Conservation (phyloP, 169 alveolate species). For the Cryptosporidium baileyi region DNA sequence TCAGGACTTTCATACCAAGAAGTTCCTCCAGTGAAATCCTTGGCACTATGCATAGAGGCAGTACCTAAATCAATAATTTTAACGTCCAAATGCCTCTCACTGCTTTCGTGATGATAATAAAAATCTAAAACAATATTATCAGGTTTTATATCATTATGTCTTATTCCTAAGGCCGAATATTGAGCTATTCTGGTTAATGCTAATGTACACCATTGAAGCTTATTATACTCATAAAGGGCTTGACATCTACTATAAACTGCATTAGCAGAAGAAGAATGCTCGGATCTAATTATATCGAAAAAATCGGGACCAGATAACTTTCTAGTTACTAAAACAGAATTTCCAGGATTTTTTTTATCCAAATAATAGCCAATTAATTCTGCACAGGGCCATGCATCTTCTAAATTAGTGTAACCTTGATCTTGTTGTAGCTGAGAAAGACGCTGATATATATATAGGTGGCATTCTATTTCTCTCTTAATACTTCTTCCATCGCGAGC, state of each 20-base stretch:
- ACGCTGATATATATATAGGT: conserved; percentile 81
- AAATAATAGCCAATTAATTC: conserved; percentile 83
- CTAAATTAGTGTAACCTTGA: conserved; percentile 66
- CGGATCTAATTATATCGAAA: conserved; percentile 83
- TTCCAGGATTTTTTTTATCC: conserved; percentile 83
- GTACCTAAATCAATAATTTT: conserved; percentile 85
- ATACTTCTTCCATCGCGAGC: conserved; percentile 84
- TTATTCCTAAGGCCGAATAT: conserved; percentile 79
- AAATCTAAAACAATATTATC: conserved; percentile 85
- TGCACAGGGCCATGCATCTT: conserved; percentile 88
- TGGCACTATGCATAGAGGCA: conserved; percentile 85
- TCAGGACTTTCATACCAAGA: conserved; percentile 89
- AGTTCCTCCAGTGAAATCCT: conserved; percentile 87
- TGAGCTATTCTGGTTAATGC: conserved; percentile 85
- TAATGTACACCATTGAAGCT: conserved; percentile 84
- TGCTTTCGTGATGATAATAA: conserved; percentile 73
- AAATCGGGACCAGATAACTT: conserved; percentile 86
- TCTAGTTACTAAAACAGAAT: conserved; percentile 79
- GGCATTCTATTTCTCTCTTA: conserved; percentile 86
- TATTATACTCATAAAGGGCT: conserved; percentile 84
- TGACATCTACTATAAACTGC: conserved; percentile 72
- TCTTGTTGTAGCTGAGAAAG: conserved; percentile 72
- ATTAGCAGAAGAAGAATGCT: conserved; percentile 75
- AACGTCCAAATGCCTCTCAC: conserved; percentile 80
- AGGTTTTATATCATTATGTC: conserved; percentile 86